These are phyloP conservation scores for Venturia effusa DNA, from an alignment of 2,329 filamentous ascomycete species.

Conservation along the genomic window DNA sequence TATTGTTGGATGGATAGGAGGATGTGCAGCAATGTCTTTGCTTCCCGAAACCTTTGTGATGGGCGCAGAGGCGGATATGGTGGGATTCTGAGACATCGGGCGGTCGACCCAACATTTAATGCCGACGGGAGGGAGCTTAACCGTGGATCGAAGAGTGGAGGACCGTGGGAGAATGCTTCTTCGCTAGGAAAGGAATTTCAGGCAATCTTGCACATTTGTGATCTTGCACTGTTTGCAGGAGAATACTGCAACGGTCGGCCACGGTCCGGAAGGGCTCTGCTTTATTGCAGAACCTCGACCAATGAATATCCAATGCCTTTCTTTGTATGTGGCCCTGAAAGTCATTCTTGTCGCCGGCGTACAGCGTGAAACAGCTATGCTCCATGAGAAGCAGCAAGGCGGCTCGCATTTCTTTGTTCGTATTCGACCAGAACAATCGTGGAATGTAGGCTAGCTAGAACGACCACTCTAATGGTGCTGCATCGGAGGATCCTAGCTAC, in stretches of 20 bases:
- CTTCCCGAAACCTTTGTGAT: slow-evolving; percentile 4
- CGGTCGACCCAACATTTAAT: background rate
- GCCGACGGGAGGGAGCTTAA: background rate
- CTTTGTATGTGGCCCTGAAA: slow-evolving; percentile 2
- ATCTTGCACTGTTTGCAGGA: background rate
- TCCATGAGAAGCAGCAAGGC: background rate
- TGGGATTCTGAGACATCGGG: slow-evolving; percentile 2
- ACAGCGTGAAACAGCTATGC: background rate
- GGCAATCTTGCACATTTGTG: background rate
- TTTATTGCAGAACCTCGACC: slow-evolving; percentile 1
- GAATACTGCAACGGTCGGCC: background rate
- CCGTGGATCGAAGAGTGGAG: background rate
- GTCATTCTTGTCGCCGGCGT: background rate
- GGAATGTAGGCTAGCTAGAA: background rate
- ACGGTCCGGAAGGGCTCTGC: background rate
- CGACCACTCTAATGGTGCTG: background rate
- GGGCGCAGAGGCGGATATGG: background rate
- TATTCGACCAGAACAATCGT: slow-evolving; percentile 1
- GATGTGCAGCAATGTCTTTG: slow-evolving; percentile 3
- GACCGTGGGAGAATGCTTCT: slow-evolving; percentile 2
- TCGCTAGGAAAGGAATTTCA: background rate
- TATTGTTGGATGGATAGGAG: background rate
- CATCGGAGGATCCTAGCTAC: background rate
- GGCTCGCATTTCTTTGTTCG: slow-evolving; percentile 1
- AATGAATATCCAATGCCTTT: background rate